phyloP scores from a whole-genome alignment of 305 asterid genomes.

The Fraxinus angustifolia region DNA sequence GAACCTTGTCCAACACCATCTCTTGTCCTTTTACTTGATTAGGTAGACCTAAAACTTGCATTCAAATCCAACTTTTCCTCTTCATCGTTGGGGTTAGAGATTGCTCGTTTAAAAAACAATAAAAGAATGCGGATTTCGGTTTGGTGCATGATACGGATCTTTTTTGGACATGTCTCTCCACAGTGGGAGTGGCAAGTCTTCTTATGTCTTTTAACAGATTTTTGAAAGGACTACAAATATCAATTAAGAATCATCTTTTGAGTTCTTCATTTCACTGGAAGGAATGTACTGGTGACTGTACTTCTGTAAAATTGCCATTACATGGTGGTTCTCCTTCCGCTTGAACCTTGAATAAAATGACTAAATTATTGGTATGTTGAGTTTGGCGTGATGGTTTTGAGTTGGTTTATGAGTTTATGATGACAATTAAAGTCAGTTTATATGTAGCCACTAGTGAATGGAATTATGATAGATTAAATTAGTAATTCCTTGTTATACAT shows the following conservation, averaged over 20 bases:
- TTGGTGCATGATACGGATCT: not conserved
- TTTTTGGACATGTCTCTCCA: not conserved
- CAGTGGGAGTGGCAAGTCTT: not conserved
- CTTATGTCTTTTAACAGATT: not conserved
- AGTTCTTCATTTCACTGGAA: not conserved
- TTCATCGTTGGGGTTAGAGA: not conserved
- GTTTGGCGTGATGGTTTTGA: not conserved
- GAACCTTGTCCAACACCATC: not conserved
- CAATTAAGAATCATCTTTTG: not conserved
- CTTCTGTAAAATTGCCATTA: not conserved
- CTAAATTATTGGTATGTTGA: not conserved
- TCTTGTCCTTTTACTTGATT: not conserved
- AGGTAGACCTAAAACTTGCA: not conserved
- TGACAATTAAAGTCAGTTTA: not conserved
- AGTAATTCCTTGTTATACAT: not conserved
- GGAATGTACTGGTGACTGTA: not conserved
- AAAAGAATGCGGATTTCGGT: not conserved
- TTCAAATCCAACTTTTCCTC: not conserved
- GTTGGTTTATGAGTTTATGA: not conserved
- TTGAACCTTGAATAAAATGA: not conserved
- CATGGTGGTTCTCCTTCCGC: not conserved
- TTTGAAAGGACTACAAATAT: not conserved
- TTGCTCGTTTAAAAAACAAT: not conserved
- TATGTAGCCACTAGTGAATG: not conserved
- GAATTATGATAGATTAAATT: not conserved